Base-by-base conservation (phyloP, 192 early-diverging fungal genomes). In the Neocallimastix lanati region DNA sequence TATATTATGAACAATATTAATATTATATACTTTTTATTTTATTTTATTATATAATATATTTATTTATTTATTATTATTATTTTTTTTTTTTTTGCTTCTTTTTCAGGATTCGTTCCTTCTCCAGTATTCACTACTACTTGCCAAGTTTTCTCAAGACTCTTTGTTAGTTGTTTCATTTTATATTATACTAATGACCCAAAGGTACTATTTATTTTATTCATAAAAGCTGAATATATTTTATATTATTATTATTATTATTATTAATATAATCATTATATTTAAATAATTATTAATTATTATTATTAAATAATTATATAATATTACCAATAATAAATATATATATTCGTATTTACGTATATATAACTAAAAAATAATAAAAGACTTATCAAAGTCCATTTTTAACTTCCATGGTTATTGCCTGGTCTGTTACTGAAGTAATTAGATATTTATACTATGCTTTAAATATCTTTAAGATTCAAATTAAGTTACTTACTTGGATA, bases 361-460 rank as follows among this genome's bases (percentile, higher is more conserved):
- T 40, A 78, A 78, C 3, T 78, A 33, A 77, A 35, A 77, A n/a
- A 33, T 33, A 33, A 6, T 6, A 33, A 33, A 33, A 33, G 85
- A 88, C 94, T 77, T 89, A 87, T 35, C 82, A 87, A 4, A 89
- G 91, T 77, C 90, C 87, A 83, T 87, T 89, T 16, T 92, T 93
- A 78, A 88, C 91, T 29, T 89, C 91, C 36, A 97, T 97, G 95
- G 87, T 92, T 27, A 82, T 93, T 79, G 94, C 97, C 25, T 99
- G 97, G 97, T 88, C 86, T 29, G 85, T 99, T 80, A 96, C 96
- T 76, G 97, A 99, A 84, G 90, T 90, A 80, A 86, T 96, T 38
- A 93, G 97, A 78, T 97, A 99, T 84, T 85, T 91, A n/a, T 96
- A 92, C 88, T 99, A 98, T 85, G 89, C 89, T 12, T 83, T 93